Percentiles rank a stretch among this genome's conserved stretches.
phyloP scores from a whole-genome alignment of 2,329 filamentous ascomycete species.

The Claviceps sp. region DNA sequence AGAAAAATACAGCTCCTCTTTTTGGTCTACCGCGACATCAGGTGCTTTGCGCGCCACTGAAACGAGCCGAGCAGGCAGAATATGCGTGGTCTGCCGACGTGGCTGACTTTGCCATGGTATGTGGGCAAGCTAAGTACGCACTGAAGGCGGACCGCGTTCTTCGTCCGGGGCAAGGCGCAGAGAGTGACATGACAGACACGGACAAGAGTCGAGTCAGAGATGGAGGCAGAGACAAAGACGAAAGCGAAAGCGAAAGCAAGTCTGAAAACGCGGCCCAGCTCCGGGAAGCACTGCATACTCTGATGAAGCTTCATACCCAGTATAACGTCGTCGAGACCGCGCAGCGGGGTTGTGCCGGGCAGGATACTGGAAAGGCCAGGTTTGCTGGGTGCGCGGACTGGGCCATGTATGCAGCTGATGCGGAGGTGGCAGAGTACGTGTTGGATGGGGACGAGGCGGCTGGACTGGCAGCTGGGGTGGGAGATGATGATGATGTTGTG shows the following conservation, averaged over 20 bases:
- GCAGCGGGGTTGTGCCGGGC: conserved; percentile 7
- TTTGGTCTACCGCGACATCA: conserved; percentile 12
- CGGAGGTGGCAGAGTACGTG: conserved; percentile 12
- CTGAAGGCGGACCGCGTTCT: conserved; percentile 10
- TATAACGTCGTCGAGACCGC: conserved; percentile 9
- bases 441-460: not conserved
- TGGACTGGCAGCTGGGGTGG: too few species aligned
- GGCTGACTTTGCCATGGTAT: conserved; percentile 12
- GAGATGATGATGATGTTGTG: not conserved
- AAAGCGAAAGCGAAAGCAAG: not conserved
- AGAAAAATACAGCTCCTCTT: conserved; percentile 7
- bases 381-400: conserved; percentile 15
- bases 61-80: conserved; percentile 4
- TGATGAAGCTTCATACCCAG: conserved; percentile 6
- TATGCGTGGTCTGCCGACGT: conserved; percentile 15
- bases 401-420: conserved; percentile 14
- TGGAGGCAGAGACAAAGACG: not conserved
- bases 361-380: conserved; percentile 10
- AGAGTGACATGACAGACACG: too few species aligned
- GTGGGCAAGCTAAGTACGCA: conserved; percentile 11
- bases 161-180: not conserved
- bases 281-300: not conserved
- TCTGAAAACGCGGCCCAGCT: not conserved
- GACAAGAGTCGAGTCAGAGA: not conserved
- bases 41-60: conserved; percentile 3